Base-by-base conservation (phyloP, 2,329 filamentous ascomycete species). In the Epichloe sp. region DNA sequence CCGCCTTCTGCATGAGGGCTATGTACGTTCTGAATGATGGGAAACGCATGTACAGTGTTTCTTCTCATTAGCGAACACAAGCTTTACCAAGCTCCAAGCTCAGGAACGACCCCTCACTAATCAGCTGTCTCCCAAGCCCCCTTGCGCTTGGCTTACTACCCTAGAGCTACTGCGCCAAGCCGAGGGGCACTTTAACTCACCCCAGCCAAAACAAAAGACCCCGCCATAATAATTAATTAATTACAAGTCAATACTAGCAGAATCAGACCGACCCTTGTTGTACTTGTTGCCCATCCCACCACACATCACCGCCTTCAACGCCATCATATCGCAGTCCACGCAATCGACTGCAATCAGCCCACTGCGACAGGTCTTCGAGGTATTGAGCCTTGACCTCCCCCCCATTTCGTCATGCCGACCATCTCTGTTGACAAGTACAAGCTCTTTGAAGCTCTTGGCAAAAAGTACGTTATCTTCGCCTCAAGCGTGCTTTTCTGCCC, bases 371-470 rank as follows among this genome's bases (percentile, higher is more conserved):
- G 35, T 36, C 15, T 21, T 19, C 6, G 46, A 60, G 57, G 55
- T 56, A 60, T 57, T 55, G 58, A 59, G 56, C 52, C 51, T 52
- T 49, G 47, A 44, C 21, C 15, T 21, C 14, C 26, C 10, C 26
- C 37, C 17, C 50, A 26, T 62, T 59, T 65, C 65, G 68, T 53
- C 59, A 96, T 96, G 93, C 93, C 93, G 72, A 98, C 93, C 67
- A 96, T 98, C 62, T 79, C 85, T 61, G 90, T 97, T 62, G 87
- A 97, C 76, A 98, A 97, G 76, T 90, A 89, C 63, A 88, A 85
- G 65, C 87, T 98, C 66, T 97, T 86, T 78, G 83, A 94, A 73
- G 89, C 87, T 67, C 80, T 98, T 54, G 91, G 89, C 65, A 83
- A 84, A 84, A 83, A 93, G 80, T 96, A 69, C 60, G 70, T 63